Evolutionary conservation across 306 rosid genomes (phyloP), one percentile per base, ranked within the genome.

Genomic region (Herpetospermum pedunculosum): DNA sequence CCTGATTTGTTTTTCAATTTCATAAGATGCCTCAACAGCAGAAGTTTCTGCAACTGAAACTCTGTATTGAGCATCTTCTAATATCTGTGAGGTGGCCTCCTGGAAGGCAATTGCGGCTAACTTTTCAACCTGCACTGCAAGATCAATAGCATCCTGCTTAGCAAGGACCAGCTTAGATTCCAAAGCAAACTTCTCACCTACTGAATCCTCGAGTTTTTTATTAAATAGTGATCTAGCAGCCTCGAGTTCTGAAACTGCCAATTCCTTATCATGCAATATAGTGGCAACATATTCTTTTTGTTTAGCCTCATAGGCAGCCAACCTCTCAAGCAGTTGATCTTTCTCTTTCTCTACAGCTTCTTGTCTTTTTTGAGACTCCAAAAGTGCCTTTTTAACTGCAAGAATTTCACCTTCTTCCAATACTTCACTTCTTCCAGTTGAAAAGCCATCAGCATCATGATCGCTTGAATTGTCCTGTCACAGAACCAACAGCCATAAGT

Each of bases 51-150:
- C 96, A 16, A 88, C 88, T 38, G 86, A 82, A 76, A 89, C 82
- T 82, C 87, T 83, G 75, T 82, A 80, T 82, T 84, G 87, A 72
- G 92, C 90, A 77, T 89, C 90, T 79, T 87, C 85, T 76, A 89
- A 84, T 77, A 89, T 87, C 77, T 87, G 92, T 77, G 90, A 83
- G 55, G 96, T 89, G 43, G 87, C 96, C 90, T 85, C 90, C 84
- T 89, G 88, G 76, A 89, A 87, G 81, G 96, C 87, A 82, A 76
- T 81, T 70, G 83, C 87, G 2, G 90, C 96, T 74, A 87, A 80
- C 84, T 81, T 89, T 75, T 89, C 96, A 46, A 89, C 96, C 80
- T 85, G 96, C 23, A 89, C 92, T 29, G 92, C 96, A 75, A 89
- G 96, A 59, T 89, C 88, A 60, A 89, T 84, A 7, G 90, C 92